Conservation (phyloP, 768 basidiomycete species). For the Lactarius indigo region DNA sequence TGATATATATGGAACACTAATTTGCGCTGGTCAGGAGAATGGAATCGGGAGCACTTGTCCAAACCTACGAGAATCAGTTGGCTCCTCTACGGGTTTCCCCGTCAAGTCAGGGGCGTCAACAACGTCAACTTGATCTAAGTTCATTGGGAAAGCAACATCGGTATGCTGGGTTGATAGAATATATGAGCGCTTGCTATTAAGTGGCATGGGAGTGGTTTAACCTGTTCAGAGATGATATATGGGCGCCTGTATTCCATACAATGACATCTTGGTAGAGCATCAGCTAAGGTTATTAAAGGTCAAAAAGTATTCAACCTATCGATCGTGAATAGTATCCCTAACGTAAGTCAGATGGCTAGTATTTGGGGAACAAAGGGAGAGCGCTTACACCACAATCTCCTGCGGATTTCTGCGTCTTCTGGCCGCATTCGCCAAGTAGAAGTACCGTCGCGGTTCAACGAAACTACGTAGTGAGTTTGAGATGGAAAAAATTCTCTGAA, state of each 20-base stretch:
- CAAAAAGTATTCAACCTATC: conserved; percentile 22
- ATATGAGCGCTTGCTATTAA: not conserved
- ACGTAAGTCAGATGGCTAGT: not conserved
- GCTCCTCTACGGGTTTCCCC: conserved; percentile 25
- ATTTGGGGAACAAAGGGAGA: not conserved
- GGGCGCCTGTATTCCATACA: conserved; percentile 26
- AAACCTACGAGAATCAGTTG: conserved; percentile 26
- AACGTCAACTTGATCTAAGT: conserved; percentile 26
- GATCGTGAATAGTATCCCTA: conserved; percentile 26
- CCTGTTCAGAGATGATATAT: conserved; percentile 28
- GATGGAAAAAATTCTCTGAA: not conserved
- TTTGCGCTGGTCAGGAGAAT: not conserved
- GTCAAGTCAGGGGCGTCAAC: conserved; percentile 17
- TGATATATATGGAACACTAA: conserved; percentile 25
- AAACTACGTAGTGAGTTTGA: conserved; percentile 16
- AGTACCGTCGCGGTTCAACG: conserved; percentile 28
- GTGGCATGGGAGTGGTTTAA: not conserved
- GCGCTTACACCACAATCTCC: conserved; percentile 29
- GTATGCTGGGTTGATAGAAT: conserved; percentile 17
- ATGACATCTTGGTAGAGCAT: conserved; percentile 13
- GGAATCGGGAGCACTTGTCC: not conserved
- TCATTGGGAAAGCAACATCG: conserved; percentile 28
- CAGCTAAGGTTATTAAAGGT: not conserved
- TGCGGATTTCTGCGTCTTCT: conserved; percentile 26
- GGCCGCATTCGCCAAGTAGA: conserved; percentile 27